Base-by-base conservation (phyloP, 108 stramenopile species). In the Skeletonema marinoi region DNA sequence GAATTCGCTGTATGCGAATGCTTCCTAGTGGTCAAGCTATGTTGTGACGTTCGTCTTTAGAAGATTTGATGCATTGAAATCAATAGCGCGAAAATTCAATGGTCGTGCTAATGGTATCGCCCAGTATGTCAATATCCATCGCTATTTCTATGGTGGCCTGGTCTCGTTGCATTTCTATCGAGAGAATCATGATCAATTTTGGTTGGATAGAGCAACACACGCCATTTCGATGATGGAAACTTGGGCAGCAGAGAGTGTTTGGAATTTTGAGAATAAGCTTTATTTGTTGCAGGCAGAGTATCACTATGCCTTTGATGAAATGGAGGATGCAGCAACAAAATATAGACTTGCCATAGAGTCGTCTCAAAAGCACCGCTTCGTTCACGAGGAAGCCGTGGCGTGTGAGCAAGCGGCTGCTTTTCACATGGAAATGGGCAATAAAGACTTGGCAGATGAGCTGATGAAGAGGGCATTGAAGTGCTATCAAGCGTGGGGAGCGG, bases 181-280 rank as follows among this genome's bases (percentile, higher is more conserved):
- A 11, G 51, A 51, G 19, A 51, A 25, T 17, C 68, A n/a, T 19
- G 48, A 68, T 21, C 12, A 21, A 12, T 51, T 32, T 30, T 68
- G 68, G 68, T 32, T 68, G 31, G 68, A 68, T 32, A 19, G 44
- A 51, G 68, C 25, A 10, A 29, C 16, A 25, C 17, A 51, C 48
- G 16, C 68, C 9, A 54, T 68, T 31, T 11, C 12, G 14, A 68
- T 9, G 19, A 29, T 68, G 68, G 68, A 50, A 30, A 32, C 68
- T 29, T 68, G 68, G 68, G 32, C 29, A 4, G 21, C 12, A 14
- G 68, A 68, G 9, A 54, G 69, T 35, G 13, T 14, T 10, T 70
- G 69, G 69, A 70, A 70, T 19, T 70, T 70, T 19, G n/a, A 58
- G 54, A 70, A 70, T 50, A 70, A 70, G 39, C 54, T 56, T 1